Conservation (phyloP, 306 rosid genomes). For the Cucumis melo region DNA sequence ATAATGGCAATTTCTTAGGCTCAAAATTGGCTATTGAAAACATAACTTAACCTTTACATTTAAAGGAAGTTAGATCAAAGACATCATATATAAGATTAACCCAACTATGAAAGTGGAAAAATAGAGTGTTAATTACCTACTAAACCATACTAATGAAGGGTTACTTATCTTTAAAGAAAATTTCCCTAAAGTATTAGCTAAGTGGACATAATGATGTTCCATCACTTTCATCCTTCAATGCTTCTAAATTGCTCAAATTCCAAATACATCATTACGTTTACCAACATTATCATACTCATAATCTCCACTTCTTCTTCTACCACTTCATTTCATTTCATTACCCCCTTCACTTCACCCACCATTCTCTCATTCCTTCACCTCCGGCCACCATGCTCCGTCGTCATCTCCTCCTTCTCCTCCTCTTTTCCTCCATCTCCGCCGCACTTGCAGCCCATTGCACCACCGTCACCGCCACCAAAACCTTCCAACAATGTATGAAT, state of each 20-base stretch:
- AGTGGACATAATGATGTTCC: constrained; percentile 27
- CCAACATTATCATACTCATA: background rate
- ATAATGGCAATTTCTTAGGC: no score
- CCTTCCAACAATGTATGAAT: constrained; percentile 62
- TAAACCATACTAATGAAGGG: constrained; percentile 9
- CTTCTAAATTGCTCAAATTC: constrained; percentile 17
- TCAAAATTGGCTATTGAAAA: background rate
- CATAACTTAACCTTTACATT: background rate
- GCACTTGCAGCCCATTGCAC: constrained; percentile 62
- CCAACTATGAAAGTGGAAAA: background rate
- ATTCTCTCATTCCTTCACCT: constrained; percentile 1
- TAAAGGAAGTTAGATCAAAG: background rate
- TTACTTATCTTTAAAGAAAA: constrained; percentile 69
- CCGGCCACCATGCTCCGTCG: constrained; percentile 20
- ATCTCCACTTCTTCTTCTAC: background rate
- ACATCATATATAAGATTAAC: background rate
- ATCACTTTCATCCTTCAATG: constrained; percentile 4
- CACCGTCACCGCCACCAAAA: constrained; percentile 35
- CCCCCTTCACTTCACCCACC: constrained; percentile 1
- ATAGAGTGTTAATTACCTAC: constrained; percentile 17
- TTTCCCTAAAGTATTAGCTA: background rate
- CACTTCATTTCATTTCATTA: background rate
- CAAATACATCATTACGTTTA: constrained; percentile 5
- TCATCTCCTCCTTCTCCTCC: constrained; percentile 19
- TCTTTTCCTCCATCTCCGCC: constrained; percentile 15